Conservation (phyloP, 495 filamentous ascomycete species). For the Rhizodiscina lignyota region DNA sequence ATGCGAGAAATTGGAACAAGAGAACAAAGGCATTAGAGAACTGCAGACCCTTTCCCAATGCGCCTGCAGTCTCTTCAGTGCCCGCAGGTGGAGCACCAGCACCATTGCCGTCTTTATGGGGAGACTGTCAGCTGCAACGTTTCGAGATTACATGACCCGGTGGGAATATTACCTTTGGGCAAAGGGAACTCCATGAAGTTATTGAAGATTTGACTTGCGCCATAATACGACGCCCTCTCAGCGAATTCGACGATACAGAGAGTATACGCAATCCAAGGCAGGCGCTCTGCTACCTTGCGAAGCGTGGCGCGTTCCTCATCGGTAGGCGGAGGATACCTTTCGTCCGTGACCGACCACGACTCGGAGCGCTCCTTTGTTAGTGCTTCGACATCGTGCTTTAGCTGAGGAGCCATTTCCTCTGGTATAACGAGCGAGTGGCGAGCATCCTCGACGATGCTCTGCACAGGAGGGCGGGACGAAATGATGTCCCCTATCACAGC, state of each 20-base stretch:
- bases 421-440: too few species aligned
- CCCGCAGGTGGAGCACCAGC: constrained; percentile 40
- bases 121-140: constrained; percentile 31
- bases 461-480: too few species aligned
- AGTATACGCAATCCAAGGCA: constrained; percentile 13
- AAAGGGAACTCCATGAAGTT: constrained; percentile 11
- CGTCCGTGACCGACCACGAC: background rate
- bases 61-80: constrained; percentile 37
- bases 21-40: constrained; percentile 40
- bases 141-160: background rate
- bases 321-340: constrained; percentile 2
- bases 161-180: constrained; percentile 1
- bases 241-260: constrained; percentile 14
- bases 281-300: constrained; percentile 9
- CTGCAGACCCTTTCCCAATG: constrained; percentile 39
- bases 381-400: too few species aligned
- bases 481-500: too few species aligned
- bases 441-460: too few species aligned
- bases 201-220: constrained; percentile 11
- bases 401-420: too few species aligned
- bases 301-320: constrained; percentile 7
- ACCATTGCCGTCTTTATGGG: constrained; percentile 40
- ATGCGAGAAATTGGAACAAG: constrained; percentile 44
- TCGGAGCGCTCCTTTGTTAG: too few species aligned
- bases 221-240: constrained; percentile 15